Conservation (phyloP, 208 protist genomes). For the Phytomonas francai region DNA sequence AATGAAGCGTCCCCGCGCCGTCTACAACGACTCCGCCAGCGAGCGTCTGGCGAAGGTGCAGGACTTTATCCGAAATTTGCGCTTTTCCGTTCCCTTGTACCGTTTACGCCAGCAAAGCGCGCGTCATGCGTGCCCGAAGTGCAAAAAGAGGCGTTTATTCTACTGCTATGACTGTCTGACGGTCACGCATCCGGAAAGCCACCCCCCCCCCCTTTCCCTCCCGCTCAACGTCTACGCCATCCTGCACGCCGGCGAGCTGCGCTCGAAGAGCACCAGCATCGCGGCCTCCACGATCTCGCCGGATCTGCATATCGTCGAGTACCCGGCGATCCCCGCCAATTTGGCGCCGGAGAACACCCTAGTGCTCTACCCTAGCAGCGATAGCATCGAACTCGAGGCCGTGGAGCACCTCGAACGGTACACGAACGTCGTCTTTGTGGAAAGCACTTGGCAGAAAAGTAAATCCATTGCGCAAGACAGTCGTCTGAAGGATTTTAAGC, state of each 20-base stretch:
- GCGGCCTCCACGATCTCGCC: slow-evolving; percentile 86
- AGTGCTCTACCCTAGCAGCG: slow-evolving; percentile 78
- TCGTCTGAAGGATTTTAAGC: slow-evolving; percentile 60
- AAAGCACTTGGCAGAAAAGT: slow-evolving; percentile 92
- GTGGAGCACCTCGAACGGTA: slow-evolving; percentile 61
- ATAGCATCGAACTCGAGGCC: slow-evolving; percentile 66
- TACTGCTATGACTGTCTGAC: slow-evolving; percentile 90
- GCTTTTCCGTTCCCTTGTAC: slow-evolving; percentile 61
- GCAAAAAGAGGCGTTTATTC: slow-evolving; percentile 65
- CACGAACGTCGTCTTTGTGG: slow-evolving; percentile 90
- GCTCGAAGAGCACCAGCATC: slow-evolving; percentile 90
- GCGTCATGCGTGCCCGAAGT: slow-evolving; percentile 61
- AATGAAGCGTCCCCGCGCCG: slow-evolving; percentile 63
- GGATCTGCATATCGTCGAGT: slow-evolving; percentile 73
- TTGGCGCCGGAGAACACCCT: slow-evolving; percentile 62
- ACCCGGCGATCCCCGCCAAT: slow-evolving; percentile 52
- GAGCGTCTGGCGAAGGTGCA: slow-evolving; percentile 44
- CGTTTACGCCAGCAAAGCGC: slow-evolving; percentile 51
- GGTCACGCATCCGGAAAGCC: slow-evolving; percentile 71
- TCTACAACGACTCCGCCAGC: slow-evolving; percentile 56
- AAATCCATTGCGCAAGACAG: slow-evolving; percentile 79
- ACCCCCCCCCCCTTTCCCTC: slow-evolving; percentile 63
- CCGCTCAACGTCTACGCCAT: slow-evolving; percentile 84
- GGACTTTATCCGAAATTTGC: slow-evolving; percentile 58
- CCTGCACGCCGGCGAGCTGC: slow-evolving; percentile 82